A percentile compares a stretch with the other conserved stretches of the same genome.
phyloP scores from a whole-genome alignment of 805 yeast species.

The Yamadazyma kitorensis region DNA sequence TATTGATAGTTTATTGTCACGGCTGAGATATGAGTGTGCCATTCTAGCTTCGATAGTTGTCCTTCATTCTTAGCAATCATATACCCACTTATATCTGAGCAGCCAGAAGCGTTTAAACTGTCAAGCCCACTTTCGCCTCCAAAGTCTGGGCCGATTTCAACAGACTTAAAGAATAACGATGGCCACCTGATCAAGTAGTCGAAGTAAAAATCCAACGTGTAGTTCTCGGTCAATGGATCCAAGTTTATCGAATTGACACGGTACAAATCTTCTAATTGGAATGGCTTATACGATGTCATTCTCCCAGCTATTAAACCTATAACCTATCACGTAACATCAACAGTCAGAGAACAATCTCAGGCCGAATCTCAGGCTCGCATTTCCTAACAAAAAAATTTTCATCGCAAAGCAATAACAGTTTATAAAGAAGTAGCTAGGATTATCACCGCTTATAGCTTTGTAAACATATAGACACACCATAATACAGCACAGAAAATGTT shows the following conservation, averaged over 20 bases:
- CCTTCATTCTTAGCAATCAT: slow-evolving; percentile 99
- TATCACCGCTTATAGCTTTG: neutral
- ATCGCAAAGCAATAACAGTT: neutral
- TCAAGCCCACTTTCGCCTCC: slow-evolving; percentile 32
- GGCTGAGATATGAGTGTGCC: slow-evolving; percentile 98
- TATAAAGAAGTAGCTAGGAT: no score
- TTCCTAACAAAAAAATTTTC: neutral
- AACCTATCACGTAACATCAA: no score
- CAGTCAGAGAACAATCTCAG: no score
- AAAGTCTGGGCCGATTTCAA: slow-evolving; percentile 28
- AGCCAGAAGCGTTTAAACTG: slow-evolving; percentile 12
- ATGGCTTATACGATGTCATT: slow-evolving; percentile 89
- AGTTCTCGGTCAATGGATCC: slow-evolving; percentile 91
- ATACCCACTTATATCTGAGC: slow-evolving; percentile 60
- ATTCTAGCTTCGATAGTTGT: slow-evolving; percentile 54
- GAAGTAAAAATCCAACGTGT: slow-evolving; percentile 76
- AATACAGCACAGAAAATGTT: slow-evolving; percentile 32
- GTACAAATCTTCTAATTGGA: slow-evolving; percentile 82
- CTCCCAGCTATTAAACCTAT: no score
- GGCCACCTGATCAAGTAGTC: slow-evolving; percentile 89
- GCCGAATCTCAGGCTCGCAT: neutral
- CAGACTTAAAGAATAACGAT: slow-evolving; percentile 75
- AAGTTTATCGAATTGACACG: slow-evolving; percentile 71
- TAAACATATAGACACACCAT: neutral
- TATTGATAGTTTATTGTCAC: slow-evolving; percentile 84